phyloP scores from a whole-genome alignment of 192 early-diverging fungal species.

The Thamnidium elegans region DNA sequence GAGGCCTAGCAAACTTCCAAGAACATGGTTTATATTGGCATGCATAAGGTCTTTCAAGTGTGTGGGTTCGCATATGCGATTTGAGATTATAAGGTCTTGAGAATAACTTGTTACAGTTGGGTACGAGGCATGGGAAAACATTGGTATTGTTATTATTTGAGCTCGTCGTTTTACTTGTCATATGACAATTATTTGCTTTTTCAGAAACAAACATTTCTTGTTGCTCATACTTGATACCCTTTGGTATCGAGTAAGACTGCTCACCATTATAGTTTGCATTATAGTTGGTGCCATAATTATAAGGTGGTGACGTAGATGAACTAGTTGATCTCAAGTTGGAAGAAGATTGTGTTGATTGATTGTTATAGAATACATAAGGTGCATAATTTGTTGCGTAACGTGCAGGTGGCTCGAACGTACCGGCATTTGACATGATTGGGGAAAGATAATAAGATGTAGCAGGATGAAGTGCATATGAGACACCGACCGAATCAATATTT shows the following conservation, averaged over 20 bases:
- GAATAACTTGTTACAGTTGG: slow-evolving; percentile 47
- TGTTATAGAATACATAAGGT: background rate
- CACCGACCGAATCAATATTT: background rate
- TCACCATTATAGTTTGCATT: background rate
- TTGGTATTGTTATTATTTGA: background rate
- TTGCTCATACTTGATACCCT: background rate
- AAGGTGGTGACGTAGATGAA: background rate
- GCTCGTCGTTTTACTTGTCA: background rate
- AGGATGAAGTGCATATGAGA: background rate
- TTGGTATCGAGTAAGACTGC: background rate
- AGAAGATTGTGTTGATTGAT: background rate
- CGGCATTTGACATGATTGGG: background rate
- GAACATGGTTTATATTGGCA: slow-evolving; percentile 57
- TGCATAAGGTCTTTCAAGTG: slow-evolving; percentile 64
- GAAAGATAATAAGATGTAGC: background rate
- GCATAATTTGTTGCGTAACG: background rate
- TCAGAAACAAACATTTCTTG: background rate
- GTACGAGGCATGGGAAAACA: slow-evolving; percentile 1
- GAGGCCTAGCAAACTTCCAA: slow-evolving; percentile 62
- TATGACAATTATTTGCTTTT: background rate
- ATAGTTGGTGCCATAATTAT: background rate
- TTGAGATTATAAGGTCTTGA: slow-evolving; percentile 74
- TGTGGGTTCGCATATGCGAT: slow-evolving; percentile 72
- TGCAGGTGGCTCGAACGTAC: background rate
- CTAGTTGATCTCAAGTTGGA: background rate